phyloP scores from a whole-genome alignment of 106 monocot genomes.

The Cymbidium sinense region DNA sequence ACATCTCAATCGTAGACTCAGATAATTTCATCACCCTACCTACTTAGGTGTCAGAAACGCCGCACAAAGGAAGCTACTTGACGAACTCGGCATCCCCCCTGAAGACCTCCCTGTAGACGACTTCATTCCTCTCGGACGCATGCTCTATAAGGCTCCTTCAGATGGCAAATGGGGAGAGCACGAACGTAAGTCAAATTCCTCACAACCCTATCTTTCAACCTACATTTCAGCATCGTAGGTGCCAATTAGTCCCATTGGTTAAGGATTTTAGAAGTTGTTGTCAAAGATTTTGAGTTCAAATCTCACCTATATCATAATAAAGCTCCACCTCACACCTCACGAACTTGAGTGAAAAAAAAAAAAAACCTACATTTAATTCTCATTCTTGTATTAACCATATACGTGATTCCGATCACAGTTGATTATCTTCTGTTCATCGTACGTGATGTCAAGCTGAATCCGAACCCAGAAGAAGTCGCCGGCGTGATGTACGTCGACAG shows the following conservation, averaged over 20 bases:
- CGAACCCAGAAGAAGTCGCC: constrained; percentile 87
- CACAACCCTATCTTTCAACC: background rate
- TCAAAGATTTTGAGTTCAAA: no score
- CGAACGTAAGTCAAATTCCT: constrained; percentile 45
- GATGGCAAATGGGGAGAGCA: constrained; percentile 99
- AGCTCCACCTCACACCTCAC: no score
- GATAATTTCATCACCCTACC: background rate
- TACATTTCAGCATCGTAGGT: no score
- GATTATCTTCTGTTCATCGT: constrained; percentile 91
- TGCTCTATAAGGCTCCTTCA: constrained; percentile 95
- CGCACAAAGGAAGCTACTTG: constrained; percentile 81
- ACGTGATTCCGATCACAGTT: constrained; percentile 38
- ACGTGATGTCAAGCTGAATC: constrained; percentile 57
- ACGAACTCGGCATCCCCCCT: constrained; percentile 81
- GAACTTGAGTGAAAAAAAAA: no score
- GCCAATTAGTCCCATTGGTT: no score
- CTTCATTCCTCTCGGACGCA: constrained; percentile 78
- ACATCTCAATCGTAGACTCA: background rate
- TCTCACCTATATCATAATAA: no score
- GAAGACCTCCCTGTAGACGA: constrained; percentile 73
- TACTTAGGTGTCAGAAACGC: constrained; percentile 80
- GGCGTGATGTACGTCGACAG: constrained; percentile 72
- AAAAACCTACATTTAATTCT: background rate
- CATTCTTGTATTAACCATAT: background rate
- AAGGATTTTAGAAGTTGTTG: no score